These are phyloP conservation scores for Aspergillus saccharolyticus DNA, from an alignment of 495 filamentous ascomycete species.

Conservation along the genomic window DNA sequence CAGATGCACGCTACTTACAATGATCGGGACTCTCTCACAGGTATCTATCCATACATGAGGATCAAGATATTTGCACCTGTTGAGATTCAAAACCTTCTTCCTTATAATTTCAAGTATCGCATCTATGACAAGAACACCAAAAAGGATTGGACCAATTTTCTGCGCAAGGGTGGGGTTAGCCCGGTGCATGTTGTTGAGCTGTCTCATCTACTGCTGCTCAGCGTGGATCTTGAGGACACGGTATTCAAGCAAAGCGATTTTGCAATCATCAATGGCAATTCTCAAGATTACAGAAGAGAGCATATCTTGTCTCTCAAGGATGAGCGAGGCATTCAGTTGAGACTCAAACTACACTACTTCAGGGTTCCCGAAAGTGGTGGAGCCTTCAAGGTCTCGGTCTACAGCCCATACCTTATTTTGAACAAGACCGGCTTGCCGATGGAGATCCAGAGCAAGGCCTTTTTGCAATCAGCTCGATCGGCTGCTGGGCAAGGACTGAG, in stretches of 20 bases:
- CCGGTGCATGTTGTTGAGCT: constrained; percentile 95
- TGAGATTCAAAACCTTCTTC: constrained; percentile 89
- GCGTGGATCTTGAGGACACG: constrained; percentile 93
- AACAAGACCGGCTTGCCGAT: constrained; percentile 93
- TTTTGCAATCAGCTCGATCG: constrained; percentile 73
- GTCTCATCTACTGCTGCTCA: constrained; percentile 86
- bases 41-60: constrained; percentile 88
- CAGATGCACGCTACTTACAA: constrained; percentile 84
- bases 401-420: constrained; percentile 86
- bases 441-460: constrained; percentile 81
- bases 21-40: constrained; percentile 72
- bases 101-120: constrained; percentile 97
- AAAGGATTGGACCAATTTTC: constrained; percentile 98
- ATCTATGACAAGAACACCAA: constrained; percentile 98
- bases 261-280: constrained; percentile 88
- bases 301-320: constrained; percentile 76
- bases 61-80: constrained; percentile 85
- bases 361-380: constrained; percentile 90
- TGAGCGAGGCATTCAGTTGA: constrained; percentile 67
- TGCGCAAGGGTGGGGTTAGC: constrained; percentile 91
- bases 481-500: constrained; percentile 71
- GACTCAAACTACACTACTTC: constrained; percentile 86
- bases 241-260: constrained; percentile 93
- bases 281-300: constrained; percentile 83
- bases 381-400: constrained; percentile 91